These are phyloP conservation scores for Elongisporangium senticosum DNA, from an alignment of 352 stramenopile species.

Conservation along the genomic window DNA sequence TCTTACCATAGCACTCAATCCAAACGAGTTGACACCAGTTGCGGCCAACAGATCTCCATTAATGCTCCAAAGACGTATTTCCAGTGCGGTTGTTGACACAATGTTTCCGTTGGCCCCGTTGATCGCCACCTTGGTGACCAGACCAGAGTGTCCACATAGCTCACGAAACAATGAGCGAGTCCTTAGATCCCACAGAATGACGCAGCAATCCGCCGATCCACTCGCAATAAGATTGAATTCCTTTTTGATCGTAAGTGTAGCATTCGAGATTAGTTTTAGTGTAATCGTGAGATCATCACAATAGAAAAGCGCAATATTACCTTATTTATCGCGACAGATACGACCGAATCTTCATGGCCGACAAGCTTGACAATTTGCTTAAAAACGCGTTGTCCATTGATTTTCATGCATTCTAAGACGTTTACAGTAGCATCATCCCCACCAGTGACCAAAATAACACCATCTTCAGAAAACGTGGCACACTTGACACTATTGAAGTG, in stretches of 20 bases:
- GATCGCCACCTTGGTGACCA: conserved; percentile 54
- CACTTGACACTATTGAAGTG: conserved; percentile 55
- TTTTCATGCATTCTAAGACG: conserved; percentile 61
- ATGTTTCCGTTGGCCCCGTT: conserved; percentile 68
- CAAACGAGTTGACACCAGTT: conserved; percentile 29
- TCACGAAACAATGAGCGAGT: conserved; percentile 55
- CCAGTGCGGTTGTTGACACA: conserved; percentile 34
- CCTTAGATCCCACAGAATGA: conserved; percentile 69
- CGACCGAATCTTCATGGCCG: conserved; percentile 53
- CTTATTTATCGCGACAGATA: conserved; percentile 66
- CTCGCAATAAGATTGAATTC: conserved; percentile 66
- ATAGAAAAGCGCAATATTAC: conserved; percentile 7
- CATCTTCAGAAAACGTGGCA: conserved; percentile 53
- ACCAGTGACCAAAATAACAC: conserved; percentile 49
- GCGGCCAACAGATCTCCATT: conserved; percentile 69
- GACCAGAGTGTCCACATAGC: conserved; percentile 37
- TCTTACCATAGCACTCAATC: conserved; percentile 54
- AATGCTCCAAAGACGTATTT: conserved; percentile 73
- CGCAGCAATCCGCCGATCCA: conserved; percentile 45
- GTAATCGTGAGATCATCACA: background rate
- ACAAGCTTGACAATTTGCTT: conserved; percentile 66
- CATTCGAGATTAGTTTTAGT: background rate
- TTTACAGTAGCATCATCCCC: conserved; percentile 70
- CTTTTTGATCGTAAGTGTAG: conserved; percentile 9
- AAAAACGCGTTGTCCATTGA: conserved; percentile 49